Evolutionary conservation across 306 rosid species (phyloP).

Genomic region (Pyrus betulifolia): DNA sequence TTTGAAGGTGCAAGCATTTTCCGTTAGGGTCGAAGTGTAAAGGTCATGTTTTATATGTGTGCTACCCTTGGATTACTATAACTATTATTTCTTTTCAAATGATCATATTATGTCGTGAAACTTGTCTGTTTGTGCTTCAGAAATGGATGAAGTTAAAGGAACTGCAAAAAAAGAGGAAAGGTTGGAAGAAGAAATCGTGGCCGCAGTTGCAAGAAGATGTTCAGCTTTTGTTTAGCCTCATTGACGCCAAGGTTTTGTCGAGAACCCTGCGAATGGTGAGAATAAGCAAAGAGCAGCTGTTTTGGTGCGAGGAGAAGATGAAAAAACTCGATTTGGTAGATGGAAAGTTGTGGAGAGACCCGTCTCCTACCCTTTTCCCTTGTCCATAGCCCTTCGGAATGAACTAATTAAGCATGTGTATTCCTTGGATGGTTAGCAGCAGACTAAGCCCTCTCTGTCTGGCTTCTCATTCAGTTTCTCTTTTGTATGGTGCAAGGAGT

Average conservation of each 20-base stretch:
- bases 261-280: constrained; percentile 68
- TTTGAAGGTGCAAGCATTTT: not conserved
- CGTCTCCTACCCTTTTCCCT: constrained; percentile 76
- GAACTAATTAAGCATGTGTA: not conserved
- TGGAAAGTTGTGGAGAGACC: constrained; percentile 73
- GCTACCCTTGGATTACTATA: not conserved
- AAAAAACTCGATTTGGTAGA: constrained; percentile 59
- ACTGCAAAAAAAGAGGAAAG: constrained; percentile 55
- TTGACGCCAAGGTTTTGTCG: constrained; percentile 53
- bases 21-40: not conserved
- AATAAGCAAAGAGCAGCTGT: constrained; percentile 63
- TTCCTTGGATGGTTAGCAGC: not conserved
- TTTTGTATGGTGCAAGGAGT: no score
- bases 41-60: not conserved
- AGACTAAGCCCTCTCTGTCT: not conserved
- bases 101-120: not conserved
- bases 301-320: constrained; percentile 95
- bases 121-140: constrained; percentile 32
- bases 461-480: not conserved
- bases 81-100: not conserved
- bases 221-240: constrained; percentile 60
- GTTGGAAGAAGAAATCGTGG: constrained; percentile 70
- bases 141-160: constrained; percentile 71
- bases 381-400: constrained; percentile 28
- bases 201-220: constrained; percentile 63